Conservation (phyloP, 306 rosid species). For the Cyamopsis tetragonoloba region DNA sequence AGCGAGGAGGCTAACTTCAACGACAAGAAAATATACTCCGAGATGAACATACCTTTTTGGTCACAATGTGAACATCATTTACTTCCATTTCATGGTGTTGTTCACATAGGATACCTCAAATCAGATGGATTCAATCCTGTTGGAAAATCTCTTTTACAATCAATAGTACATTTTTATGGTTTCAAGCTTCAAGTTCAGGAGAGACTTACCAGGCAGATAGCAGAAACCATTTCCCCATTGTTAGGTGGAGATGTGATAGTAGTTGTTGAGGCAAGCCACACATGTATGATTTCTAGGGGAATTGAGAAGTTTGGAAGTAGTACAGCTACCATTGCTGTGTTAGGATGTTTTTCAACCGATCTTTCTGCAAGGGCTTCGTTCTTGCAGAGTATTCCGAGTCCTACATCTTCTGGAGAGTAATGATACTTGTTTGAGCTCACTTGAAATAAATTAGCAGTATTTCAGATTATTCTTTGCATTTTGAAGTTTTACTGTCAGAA, state of each 20-base stretch:
- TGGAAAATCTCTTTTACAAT: conserved; percentile 62
- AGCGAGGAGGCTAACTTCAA: conserved; percentile 27
- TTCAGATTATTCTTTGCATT: not conserved
- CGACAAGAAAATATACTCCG: conserved; percentile 44
- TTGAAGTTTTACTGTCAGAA: conserved; percentile 9
- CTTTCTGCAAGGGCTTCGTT: conserved; percentile 52
- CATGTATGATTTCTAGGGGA: conserved; percentile 95
- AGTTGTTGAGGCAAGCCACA: conserved; percentile 91
- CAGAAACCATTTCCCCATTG: conserved; percentile 71
- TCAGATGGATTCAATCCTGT: conserved; percentile 45
- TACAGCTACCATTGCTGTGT: conserved; percentile 79
- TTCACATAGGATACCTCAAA: conserved; percentile 68
- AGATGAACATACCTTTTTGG: conserved; percentile 70
- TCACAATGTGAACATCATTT: conserved; percentile 96
- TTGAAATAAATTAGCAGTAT: conserved; percentile 15
- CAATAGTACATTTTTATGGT: conserved; percentile 79
- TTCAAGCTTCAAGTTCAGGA: conserved; percentile 99
- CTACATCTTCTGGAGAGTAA: conserved; percentile 30
- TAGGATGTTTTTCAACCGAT: conserved; percentile 71
- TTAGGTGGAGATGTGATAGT: conserved; percentile 81
- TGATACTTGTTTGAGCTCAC: conserved; percentile 26
- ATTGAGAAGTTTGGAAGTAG: conserved; percentile 89
- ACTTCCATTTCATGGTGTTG: conserved; percentile 93
- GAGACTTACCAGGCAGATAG: conserved; percentile 91
- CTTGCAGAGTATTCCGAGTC: conserved; percentile 70